Evolutionary conservation across 768 basidiomycete genomes (phyloP).

Genomic region (Cystobasidium ongulense): DNA sequence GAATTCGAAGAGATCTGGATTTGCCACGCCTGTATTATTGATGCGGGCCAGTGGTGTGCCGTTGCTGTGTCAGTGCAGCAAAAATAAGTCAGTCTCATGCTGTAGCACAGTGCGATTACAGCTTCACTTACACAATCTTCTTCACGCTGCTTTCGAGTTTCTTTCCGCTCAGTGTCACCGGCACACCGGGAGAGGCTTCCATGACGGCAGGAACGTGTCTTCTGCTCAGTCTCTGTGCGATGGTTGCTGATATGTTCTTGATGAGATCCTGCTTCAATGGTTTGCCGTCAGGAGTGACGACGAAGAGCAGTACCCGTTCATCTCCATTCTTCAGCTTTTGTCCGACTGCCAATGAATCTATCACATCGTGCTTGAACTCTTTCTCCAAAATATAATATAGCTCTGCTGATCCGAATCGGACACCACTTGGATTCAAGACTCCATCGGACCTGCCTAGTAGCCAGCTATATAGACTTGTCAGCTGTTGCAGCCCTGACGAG

Average conservation of each 20-base stretch:
- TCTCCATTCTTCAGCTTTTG: conserved; percentile 11
- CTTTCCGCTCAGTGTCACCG: neutral
- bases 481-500: neutral
- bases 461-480: neutral
- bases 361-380: neutral
- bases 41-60: neutral
- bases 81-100: neutral
- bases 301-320: neutral
- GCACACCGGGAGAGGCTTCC: neutral
- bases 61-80: neutral
- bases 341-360: conserved; percentile 10
- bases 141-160: conserved; percentile 19
- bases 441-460: conserved; percentile 13
- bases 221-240: conserved; percentile 12
- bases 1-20: conserved; percentile 7
- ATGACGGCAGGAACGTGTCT: conserved; percentile 7
- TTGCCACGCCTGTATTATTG: neutral
- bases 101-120: neutral
- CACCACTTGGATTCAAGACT: conserved; percentile 15
- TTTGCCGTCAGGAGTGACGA: neutral
- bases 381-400: conserved; percentile 25
- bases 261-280: neutral
- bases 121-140: conserved; percentile 3
- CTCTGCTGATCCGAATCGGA: conserved; percentile 2
- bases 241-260: neutral